Percentiles rank a stretch among this genome's conserved stretches.
Evolutionary conservation across 2,329 filamentous ascomycete genomes (phyloP).

Genomic region (Sporothrix inflata): DNA sequence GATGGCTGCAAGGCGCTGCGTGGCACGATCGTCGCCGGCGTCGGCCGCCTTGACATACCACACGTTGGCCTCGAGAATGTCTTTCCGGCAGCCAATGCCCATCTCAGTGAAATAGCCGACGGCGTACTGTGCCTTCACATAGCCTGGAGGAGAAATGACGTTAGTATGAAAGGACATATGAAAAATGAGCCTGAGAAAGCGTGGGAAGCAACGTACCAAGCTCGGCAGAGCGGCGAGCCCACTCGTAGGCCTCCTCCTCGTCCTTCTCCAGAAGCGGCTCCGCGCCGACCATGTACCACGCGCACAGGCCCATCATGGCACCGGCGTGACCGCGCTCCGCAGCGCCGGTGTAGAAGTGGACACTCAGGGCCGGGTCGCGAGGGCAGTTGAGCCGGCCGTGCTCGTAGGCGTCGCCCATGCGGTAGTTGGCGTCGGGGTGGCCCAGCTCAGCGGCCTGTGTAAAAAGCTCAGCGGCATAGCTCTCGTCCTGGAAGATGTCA

Average conservation of each 20-base stretch:
- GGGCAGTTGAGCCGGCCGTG: conserved; percentile 87
- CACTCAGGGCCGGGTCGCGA: conserved; percentile 85
- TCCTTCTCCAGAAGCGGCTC: conserved; percentile 92
- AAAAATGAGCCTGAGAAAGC: neutral
- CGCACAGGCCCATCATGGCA: conserved; percentile 98
- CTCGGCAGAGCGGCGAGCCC: conserved; percentile 86
- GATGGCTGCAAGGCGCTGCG: conserved; percentile 83
- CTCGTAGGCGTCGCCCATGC: conserved; percentile 96
- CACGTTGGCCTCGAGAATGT: conserved; percentile 94
- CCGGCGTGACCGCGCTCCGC: conserved; percentile 80
- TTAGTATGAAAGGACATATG: neutral
- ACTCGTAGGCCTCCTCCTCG: conserved; percentile 94
- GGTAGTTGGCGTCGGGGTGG: conserved; percentile 81
- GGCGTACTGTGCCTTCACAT: conserved; percentile 82
- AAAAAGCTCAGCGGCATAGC: conserved; percentile 90
- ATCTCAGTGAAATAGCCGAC: conserved; percentile 98
- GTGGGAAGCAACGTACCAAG: conserved; percentile 62
- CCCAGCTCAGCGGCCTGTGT: conserved; percentile 93
- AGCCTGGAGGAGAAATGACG: conserved; percentile 50
- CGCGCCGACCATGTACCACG: conserved; percentile 97
- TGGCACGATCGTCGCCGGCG: conserved; percentile 86
- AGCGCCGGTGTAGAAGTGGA: conserved; percentile 95
- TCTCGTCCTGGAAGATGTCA: conserved; percentile 88
- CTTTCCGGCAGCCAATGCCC: conserved; percentile 92
- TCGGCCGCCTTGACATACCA: conserved; percentile 98